Evolutionary conservation across 768 basidiomycete species (phyloP), one percentile per base, ranked within the genome.

Genomic region (Tylopilus plumbeoviolaceoides): DNA sequence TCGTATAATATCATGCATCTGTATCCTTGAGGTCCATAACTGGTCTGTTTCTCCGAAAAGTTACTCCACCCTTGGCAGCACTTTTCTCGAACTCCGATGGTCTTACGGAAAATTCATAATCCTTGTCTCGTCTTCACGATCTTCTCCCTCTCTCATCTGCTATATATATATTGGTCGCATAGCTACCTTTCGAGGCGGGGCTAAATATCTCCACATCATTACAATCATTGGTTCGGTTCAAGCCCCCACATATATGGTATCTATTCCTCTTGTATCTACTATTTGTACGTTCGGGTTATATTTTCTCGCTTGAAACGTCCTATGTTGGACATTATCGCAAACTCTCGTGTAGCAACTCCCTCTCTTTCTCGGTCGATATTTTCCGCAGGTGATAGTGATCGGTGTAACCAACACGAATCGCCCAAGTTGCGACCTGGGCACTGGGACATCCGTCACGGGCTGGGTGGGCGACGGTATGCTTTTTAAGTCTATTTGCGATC

Each of bases 171-270:
- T 62, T 62, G 54, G 61, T 56, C 56, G 62, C 58, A 59, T 62
- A 55, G 55, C 51, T 63, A 57, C 51, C 44, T 56, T 35, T 43
- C 48, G 33, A 47, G 48, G 31, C 41, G 49, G 50, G 60, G 51
- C 28, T 31, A 30, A 30, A 30, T 42, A 51, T 50, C 48, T 7
- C 40, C 44, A n/a, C n/a, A 47, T 54, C 38, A 66, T 49, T 47
- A 56, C 58, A 23, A 60, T n/a, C n/a, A n/a, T n/a, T 33, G 31
- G 56, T 44, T 63, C 76, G 50, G 38, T 57, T 63, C 63, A 74
- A 75, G 75, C 75, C 75, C 76, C 58, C 15, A 58, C 73, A 75
- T n/a, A n/a, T n/a, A n/a, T 69, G 50, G 52, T 59, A 64, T 59
- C 45, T 65, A 61, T 66, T 17, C 23, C 38, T 33, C 30, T 30